These are phyloP conservation scores for Panicum virgatum DNA, from an alignment of 202 grass and related monocot genomes.

Conservation along the genomic window DNA sequence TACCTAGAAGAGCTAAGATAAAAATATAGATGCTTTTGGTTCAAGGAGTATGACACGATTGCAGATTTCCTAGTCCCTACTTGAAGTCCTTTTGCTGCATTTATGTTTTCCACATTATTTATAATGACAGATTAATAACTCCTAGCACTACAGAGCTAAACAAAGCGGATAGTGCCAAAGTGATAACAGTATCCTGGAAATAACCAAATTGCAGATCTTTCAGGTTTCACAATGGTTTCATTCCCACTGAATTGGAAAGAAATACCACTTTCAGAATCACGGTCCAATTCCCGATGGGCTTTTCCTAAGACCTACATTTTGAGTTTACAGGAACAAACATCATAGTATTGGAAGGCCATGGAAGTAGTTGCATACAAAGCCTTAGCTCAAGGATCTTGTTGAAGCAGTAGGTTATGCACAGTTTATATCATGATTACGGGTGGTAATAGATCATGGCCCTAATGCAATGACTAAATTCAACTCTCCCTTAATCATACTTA, in stretches of 20 bases:
- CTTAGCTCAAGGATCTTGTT: slow-evolving; percentile 12
- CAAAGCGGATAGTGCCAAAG: background rate
- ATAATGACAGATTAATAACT: background rate
- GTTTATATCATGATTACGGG: background rate
- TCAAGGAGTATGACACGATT: slow-evolving; percentile 10
- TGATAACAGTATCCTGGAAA: background rate
- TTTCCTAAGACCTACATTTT: background rate
- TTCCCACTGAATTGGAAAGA: background rate
- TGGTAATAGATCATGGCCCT: too few species aligned
- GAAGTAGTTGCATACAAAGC: slow-evolving; percentile 18
- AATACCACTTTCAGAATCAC: background rate
- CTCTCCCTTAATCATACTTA: too few species aligned
- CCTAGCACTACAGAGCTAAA: background rate
- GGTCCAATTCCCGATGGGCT: background rate
- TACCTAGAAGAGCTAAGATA: background rate
- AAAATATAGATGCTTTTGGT: background rate
- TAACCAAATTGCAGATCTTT: slow-evolving; percentile 13
- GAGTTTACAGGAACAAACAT: slow-evolving; percentile 26
- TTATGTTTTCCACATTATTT: slow-evolving; percentile 9
- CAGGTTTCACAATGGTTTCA: slow-evolving; percentile 2
- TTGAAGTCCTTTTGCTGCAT: background rate
- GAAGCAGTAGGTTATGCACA: background rate
- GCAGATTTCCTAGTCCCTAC: background rate
- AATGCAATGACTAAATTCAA: too few species aligned
- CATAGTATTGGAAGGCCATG: background rate